Conservation (phyloP, 1,284 basidiomycete genomes). For the Anthracocystis setariae region DNA sequence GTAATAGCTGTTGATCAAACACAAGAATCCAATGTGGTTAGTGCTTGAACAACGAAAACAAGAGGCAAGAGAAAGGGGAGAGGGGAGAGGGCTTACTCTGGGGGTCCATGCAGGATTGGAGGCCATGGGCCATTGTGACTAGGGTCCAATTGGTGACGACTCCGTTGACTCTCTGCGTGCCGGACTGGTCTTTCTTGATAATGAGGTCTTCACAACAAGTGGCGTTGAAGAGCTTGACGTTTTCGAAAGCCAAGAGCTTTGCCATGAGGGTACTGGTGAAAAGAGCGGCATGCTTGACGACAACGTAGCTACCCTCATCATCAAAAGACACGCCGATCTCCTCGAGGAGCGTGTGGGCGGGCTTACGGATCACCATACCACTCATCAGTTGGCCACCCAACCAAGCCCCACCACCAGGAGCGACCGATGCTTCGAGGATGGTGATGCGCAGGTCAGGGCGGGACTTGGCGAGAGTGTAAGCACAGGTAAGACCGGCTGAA, state of each 20-base stretch:
- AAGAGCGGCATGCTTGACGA: slow-evolving; percentile 58
- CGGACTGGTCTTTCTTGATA: slow-evolving; percentile 59
- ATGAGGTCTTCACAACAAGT: slow-evolving; percentile 67
- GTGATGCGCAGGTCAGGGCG: slow-evolving; percentile 82
- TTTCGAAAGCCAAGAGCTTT: slow-evolving; percentile 76
- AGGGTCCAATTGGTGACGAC: slow-evolving; percentile 88
- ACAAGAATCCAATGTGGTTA: neutral
- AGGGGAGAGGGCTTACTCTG: slow-evolving; percentile 73
- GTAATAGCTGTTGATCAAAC: slow-evolving; percentile 45
- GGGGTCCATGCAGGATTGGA: slow-evolving; percentile 83
- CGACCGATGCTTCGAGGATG: slow-evolving; percentile 82
- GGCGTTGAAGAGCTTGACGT: slow-evolving; percentile 73
- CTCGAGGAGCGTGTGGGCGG: slow-evolving; percentile 77
- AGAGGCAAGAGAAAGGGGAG: neutral
- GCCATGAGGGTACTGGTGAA: slow-evolving; percentile 83
- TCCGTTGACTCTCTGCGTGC: slow-evolving; percentile 77
- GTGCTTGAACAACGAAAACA: neutral
- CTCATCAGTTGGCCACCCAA: slow-evolving; percentile 81
- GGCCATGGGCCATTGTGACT: slow-evolving; percentile 78
- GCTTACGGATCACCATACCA: slow-evolving; percentile 86
- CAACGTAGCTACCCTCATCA: slow-evolving; percentile 77
- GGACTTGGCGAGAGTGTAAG: slow-evolving; percentile 75
- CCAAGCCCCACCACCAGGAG: slow-evolving; percentile 73
- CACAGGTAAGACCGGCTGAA: slow-evolving; percentile 81
- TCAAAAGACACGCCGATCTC: slow-evolving; percentile 82